Conservation (phyloP, 2,329 filamentous ascomycete species). For the Lasiodiplodia sp. region DNA sequence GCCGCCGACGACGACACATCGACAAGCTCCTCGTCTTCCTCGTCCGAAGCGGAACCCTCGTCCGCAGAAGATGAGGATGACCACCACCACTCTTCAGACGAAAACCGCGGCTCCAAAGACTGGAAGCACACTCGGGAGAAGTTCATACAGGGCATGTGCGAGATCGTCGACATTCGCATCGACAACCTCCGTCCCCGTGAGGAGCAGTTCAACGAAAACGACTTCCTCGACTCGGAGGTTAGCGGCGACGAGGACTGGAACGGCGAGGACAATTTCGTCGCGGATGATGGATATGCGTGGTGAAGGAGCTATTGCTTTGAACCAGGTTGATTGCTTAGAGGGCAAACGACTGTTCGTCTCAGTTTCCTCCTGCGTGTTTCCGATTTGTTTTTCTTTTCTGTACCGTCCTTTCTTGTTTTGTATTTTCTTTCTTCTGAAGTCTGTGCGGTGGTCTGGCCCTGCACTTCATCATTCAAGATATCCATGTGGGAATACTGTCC, state of each 20-base stretch:
- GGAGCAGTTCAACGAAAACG: slow-evolving; percentile 71
- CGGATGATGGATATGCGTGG: slow-evolving; percentile 50
- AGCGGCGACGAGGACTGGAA: slow-evolving; percentile 66
- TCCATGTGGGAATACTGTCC: not conserved
- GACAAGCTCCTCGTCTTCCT: not conserved
- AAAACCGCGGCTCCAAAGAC: not conserved
- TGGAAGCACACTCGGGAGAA: slow-evolving; percentile 32
- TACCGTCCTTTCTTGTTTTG: not conserved
- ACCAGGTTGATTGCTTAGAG: not conserved
- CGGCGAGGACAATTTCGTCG: slow-evolving; percentile 59
- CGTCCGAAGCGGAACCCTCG: not conserved
- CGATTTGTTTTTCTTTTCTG: not conserved
- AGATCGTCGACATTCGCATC: slow-evolving; percentile 73
- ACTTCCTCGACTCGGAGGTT: slow-evolving; percentile 71
- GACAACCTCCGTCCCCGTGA: slow-evolving; percentile 79
- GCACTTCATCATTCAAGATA: not conserved
- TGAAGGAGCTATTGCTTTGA: slow-evolving; percentile 28
- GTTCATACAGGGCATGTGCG: slow-evolving; percentile 72
- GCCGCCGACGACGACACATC: not conserved
- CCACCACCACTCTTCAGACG: not conserved
- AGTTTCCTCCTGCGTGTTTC: not conserved
- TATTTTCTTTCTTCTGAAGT: not conserved
- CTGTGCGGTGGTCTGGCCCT: not conserved
- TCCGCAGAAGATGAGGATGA: not conserved
- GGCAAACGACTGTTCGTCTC: not conserved